Percentiles rank a stretch among this genome's conserved stretches.
These are phyloP conservation scores for Phytophthora constricta DNA, from an alignment of 352 stramenopile species.

Conservation along the genomic window DNA sequence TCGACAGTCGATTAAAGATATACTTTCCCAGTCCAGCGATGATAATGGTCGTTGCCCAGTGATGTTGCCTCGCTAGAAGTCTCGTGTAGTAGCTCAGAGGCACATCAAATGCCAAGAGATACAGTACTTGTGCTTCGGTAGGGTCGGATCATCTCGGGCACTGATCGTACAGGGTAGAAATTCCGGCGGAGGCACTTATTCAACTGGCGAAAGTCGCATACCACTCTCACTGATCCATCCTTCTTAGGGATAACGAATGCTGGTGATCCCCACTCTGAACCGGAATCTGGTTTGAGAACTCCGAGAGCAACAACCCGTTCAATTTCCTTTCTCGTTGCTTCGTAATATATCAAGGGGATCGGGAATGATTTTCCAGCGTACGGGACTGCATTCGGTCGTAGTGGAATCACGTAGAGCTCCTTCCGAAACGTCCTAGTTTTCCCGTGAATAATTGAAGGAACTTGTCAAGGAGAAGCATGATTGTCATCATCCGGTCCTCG, in stretches of 20 bases:
- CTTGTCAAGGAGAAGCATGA: no score
- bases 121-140: background rate
- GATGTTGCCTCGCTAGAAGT: background rate
- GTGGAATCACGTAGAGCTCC: background rate
- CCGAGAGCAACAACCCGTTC: background rate
- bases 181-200: background rate
- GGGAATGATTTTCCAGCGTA: background rate
- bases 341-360: background rate
- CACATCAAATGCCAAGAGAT: background rate
- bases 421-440: background rate
- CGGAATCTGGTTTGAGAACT: background rate
- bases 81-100: background rate
- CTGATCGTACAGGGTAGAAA: background rate
- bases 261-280: background rate
- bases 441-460: constrained; percentile 4
- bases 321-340: background rate
- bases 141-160: background rate
- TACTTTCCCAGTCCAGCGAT: background rate
- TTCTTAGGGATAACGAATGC: constrained; percentile 15
- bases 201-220: background rate
- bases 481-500: no score
- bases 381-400: background rate
- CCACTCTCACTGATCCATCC: background rate
- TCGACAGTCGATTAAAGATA: background rate
- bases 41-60: no score